These are phyloP conservation scores for Umbilicus rupestris DNA, from an alignment of 164 flowering plant genomes.

Conservation along the genomic window DNA sequence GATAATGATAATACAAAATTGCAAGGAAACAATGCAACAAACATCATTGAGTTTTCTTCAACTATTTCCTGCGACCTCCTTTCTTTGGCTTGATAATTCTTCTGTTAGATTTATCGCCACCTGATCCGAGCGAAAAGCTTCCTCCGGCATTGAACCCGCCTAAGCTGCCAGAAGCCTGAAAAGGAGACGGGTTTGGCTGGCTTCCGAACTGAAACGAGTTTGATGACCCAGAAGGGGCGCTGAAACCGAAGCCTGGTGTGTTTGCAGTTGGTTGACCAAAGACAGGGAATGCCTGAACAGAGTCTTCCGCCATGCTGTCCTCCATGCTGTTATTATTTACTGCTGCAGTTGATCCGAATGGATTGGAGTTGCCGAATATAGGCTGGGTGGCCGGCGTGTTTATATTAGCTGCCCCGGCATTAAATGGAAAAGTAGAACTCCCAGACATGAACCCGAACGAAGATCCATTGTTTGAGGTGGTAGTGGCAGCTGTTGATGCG, in stretches of 20 bases:
- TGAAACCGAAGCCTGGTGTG: background rate
- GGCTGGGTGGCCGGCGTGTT: background rate
- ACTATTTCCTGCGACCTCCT: constrained; percentile 9
- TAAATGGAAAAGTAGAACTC: background rate
- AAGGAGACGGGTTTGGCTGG: constrained; percentile 2
- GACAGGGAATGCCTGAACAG: background rate
- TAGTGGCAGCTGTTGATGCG: background rate
- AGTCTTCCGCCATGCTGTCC: background rate
- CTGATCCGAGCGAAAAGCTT: background rate
- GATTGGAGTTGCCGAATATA: constrained; percentile 3
- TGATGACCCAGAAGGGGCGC: background rate
- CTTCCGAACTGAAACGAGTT: constrained; percentile 3
- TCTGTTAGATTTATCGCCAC: background rate
- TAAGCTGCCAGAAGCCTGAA: background rate
- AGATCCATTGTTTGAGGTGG: background rate
- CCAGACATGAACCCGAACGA: constrained; percentile 3
- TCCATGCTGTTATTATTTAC: background rate
- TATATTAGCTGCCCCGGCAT: background rate
- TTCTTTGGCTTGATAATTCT: constrained; percentile 15
- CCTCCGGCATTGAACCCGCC: background rate
- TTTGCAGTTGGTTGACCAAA: constrained; percentile 1
- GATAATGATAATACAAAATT: background rate
- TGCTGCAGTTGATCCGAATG: background rate
- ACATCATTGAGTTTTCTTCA: background rate
- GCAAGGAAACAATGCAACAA: background rate